Base-by-base conservation (phyloP, 176 grass and related monocot genomes). In the Bothriochloa decipiens region DNA sequence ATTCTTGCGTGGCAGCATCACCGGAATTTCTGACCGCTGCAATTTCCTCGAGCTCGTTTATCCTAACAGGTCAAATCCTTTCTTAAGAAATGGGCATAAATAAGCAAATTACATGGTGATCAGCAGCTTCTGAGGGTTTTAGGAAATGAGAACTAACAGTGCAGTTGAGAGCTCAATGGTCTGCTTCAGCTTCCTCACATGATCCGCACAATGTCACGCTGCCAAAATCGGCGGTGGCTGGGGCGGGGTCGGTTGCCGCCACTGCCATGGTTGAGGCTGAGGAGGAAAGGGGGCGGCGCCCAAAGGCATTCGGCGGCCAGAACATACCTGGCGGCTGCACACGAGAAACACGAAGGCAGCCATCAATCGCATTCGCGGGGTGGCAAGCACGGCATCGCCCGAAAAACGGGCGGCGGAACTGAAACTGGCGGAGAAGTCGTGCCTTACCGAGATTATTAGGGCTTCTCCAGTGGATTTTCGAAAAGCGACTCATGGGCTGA, bases 41-140 rank as follows among this genome's bases (percentile, higher is more conserved):
- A 50, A 98, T 84, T 28, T 78, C 81, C 83, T 96, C 89, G 17
- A 99, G 86, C 81, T 96, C 96, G 14, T 89, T 82, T 63, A 92
- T 70, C 84, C 93, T 99, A 84, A 3, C 16, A 70, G 69, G 57
- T 13, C 29, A 47, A 55, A 78, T 11, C 23, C 2, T 52, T 5
- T 67, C 76, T 40, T 57, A 81, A 74, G 13, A 68, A 8, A 36
- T 28, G 70, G 0, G 3, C 5, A 35, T 17, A 67, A 64, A 64
- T 25, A 13, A 4, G n/a, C 41, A 20, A 39, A 39, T 5, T 5
- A 32, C 32, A 74, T 32, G 77, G 17, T 17, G 11, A n/a, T 43
- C n/a, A 41, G 3, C 71, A 74, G 7, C 25, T 49, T 40, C 65
- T 11, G 6, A 60, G 17, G 29, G 20, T 45, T 62, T 77, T 32